Evolutionary conservation across 441 rosid genomes (phyloP), one percentile per base, ranked within the genome.

Genomic region (Corymbia calophylla): DNA sequence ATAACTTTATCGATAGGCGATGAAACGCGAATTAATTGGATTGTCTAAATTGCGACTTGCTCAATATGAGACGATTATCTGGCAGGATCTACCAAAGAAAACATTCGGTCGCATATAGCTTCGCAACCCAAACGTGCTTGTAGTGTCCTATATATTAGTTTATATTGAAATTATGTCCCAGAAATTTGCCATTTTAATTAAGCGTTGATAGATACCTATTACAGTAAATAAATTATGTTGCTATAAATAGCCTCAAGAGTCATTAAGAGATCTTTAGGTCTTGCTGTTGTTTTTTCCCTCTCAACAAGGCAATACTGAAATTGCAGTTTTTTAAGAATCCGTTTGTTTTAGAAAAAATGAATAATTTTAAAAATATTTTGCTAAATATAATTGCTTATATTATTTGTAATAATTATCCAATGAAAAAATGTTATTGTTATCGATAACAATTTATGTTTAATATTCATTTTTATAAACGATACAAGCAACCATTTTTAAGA

Each of bases 21-120:
- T 3, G 23, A 73, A 23, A 0, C 39, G n/a, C 3, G 15, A 3
- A 73, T 12, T 39, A 39, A 73, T 39, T 0, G 5, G 9, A 21
- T 73, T 23, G 49, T 12, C 16, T 3, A 5, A 73, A 12, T 73
- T 39, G 51, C n/a, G 7, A 39, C 25, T 73, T 0, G 4, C 49
- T 73, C 51, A 6, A 73, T 21, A 39, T 47, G 1, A 51, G 84
- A 73, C 15, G n/a, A 39, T 39, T 39, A 39, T 73, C 47, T 6
- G 25, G 27, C 0, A 15, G 49, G 82, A 70, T 70, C 44, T 70
- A 12, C 82, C 29, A 48, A 73, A 19, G 49, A 73, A 11, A 73
- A 73, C 0, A 19, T 73, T 11, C 14, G 11, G 82, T 73, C 16
- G 1, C 0, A 73, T 73, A 39, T 73, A 19, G 5, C 49, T 39